Percentiles rank a stretch among this genome's conserved stretches.
Evolutionary conservation across 2,329 filamentous ascomycete genomes (phyloP).

Genomic region (Microsporum audouinii): DNA sequence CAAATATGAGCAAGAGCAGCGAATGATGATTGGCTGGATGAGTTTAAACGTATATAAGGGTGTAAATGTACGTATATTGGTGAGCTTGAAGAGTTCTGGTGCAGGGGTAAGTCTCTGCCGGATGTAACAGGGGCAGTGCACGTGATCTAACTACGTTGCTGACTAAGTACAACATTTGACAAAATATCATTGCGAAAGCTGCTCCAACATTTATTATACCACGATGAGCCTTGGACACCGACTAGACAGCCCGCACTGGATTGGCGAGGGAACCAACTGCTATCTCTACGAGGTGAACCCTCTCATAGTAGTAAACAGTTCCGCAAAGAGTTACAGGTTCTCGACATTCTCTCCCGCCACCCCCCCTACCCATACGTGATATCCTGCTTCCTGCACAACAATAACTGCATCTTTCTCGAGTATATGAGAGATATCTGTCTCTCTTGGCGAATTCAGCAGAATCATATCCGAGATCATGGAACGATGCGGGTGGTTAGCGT

Average conservation of each 20-base stretch:
- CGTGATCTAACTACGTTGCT: too few species aligned
- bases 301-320: conserved; percentile 24
- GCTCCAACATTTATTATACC: neutral
- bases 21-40: too few species aligned
- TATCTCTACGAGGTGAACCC: conserved; percentile 22
- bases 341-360: conserved; percentile 16
- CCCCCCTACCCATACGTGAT: conserved; percentile 19
- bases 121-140: too few species aligned
- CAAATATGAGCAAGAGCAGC: too few species aligned
- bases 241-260: conserved; percentile 18
- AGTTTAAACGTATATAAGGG: too few species aligned
- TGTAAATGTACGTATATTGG: too few species aligned
- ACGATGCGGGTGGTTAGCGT: conserved; percentile 9
- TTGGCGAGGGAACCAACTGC: conserved; percentile 19
- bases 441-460: neutral
- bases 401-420: conserved; percentile 22
- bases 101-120: too few species aligned
- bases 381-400: conserved; percentile 17
- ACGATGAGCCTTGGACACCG: conserved; percentile 16
- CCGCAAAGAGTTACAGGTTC: conserved; percentile 19
- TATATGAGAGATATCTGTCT: conserved; percentile 20
- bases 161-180: too few species aligned
- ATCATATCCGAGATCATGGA: neutral
- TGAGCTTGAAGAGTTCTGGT: too few species aligned
- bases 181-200: neutral